Base-by-base conservation (phyloP, 306 rosid species). In the Cicer cuneatum region DNA sequence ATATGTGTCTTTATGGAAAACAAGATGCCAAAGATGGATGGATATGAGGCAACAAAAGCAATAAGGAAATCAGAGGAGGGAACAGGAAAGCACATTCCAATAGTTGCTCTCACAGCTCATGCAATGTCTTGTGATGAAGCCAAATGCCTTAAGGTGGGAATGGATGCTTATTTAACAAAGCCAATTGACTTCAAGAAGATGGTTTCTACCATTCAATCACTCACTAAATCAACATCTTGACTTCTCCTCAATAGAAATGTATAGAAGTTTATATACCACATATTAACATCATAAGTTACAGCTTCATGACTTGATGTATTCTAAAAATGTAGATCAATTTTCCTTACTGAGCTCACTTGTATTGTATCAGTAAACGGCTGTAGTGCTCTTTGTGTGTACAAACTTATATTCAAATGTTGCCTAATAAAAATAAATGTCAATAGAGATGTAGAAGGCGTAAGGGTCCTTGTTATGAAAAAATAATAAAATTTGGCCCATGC, bases 1-100 rank as follows among this genome's bases (percentile, higher is more conserved):
- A 59, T 71, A 5, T 9, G 6, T 12, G 53, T 73, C 10, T 66
- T 49, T 54, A 43, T 75, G 73, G 60, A 84, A 58, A 82, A 63
- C 54, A 87, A 95, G 99, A 95, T 95, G 99, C 99, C 99, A 19
- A 95, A 85, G 86, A 95, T 95, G 99, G 99, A 95, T 75, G 99
- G 99, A 1, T 95, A 95, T 7, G 99, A 95, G 73, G 98, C 99
- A 77, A 95, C 98, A 72, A 90, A 90, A 83, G 89, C 89, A 40
- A 95, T 95, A 52, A 92, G 99, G 84, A 95, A 89, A 83, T 81
- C 91, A 35, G 99, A 95, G 75, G 87, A 57, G 24, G 97, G 93
- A 80, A 87, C 87, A 8, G 63, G 80, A 1, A 71, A 74, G 24
- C 99, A 95, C 86, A 83, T 90, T 66, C 99, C 99, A 3, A 90